A percentile compares a stretch with the other conserved stretches of the same genome.
Conservation (phyloP, 352 stramenopile genomes). For the Phytophthora pini region DNA sequence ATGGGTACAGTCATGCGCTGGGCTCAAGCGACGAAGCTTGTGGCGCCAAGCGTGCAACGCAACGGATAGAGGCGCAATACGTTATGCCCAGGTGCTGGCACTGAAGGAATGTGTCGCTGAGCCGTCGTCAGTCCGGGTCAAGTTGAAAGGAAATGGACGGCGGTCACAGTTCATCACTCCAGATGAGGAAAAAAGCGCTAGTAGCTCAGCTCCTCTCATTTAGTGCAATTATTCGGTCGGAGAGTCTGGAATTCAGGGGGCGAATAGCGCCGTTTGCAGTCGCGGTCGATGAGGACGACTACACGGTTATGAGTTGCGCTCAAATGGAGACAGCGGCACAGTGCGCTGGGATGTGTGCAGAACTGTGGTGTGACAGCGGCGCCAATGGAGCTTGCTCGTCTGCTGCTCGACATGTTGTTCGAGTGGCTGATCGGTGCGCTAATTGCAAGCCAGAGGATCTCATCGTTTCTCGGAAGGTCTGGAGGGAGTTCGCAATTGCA, state of each 20-base stretch:
- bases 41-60: neutral
- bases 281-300: neutral
- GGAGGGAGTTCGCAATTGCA: neutral
- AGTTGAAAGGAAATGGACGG: slow-evolving; percentile 9
- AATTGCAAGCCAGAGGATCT: slow-evolving; percentile 18
- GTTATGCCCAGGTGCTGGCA: neutral
- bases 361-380: slow-evolving; percentile 33
- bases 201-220: neutral
- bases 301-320: slow-evolving; percentile 21
- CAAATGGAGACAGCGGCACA: neutral
- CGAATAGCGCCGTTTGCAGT: slow-evolving; percentile 1
- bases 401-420: slow-evolving; percentile 20
- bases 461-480: slow-evolving; percentile 16
- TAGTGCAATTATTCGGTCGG: neutral
- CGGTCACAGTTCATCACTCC: slow-evolving; percentile 13
- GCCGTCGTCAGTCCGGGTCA: slow-evolving; percentile 6
- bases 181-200: slow-evolving; percentile 22
- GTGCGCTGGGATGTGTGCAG: slow-evolving; percentile 29
- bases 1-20: slow-evolving; percentile 24
- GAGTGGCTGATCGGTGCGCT: slow-evolving; percentile 22
- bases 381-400: neutral
- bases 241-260: slow-evolving; percentile 11
- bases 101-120: slow-evolving; percentile 4
- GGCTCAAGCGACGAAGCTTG: slow-evolving; percentile 6
- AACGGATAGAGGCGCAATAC: neutral